Conservation (phyloP, 306 rosid species). For the Dalbergia cultrata region DNA sequence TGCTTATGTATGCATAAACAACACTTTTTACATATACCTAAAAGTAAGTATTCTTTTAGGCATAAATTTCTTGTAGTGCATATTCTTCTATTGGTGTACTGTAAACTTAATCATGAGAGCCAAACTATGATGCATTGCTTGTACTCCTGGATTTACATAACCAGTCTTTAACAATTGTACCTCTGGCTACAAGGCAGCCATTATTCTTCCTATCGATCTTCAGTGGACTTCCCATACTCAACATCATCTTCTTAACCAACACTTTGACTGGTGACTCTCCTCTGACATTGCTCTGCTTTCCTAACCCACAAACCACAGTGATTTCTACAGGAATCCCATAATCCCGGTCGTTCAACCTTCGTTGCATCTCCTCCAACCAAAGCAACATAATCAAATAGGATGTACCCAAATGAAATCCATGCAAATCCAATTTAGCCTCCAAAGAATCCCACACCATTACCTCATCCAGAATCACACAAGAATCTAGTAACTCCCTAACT, state of each 20-base stretch:
- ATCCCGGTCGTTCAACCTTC: constrained; percentile 47
- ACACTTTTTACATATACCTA: too few relatives aligned
- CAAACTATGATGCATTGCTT: too few relatives aligned
- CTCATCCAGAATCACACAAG: constrained; percentile 61
- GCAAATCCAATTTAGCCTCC: constrained; percentile 84
- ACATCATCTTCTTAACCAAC: constrained; percentile 74
- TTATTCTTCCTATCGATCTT: constrained; percentile 71
- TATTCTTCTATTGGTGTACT: too few relatives aligned
- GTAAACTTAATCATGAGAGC: too few relatives aligned
- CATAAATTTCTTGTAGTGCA: too few relatives aligned
- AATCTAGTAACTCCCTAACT: constrained; percentile 65
- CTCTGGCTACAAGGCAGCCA: constrained; percentile 86
- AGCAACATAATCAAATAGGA: constrained; percentile 72
- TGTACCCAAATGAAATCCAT: constrained; percentile 77
- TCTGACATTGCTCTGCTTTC: constrained; percentile 82
- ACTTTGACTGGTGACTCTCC: constrained; percentile 74
- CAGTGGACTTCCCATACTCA: constrained; percentile 66
- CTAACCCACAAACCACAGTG: constrained; percentile 72
- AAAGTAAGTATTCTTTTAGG: too few relatives aligned
- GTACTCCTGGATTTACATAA: constrained; percentile 49
- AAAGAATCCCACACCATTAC: constrained; percentile 69
- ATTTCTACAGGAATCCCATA: constrained; percentile 56
- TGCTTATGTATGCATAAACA: too few relatives aligned
- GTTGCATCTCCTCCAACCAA: constrained; percentile 75
- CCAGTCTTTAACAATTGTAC: constrained; percentile 73